These are phyloP conservation scores for Debaryomyces sp. DNA, from an alignment of 1,139 yeast species.

Conservation along the genomic window DNA sequence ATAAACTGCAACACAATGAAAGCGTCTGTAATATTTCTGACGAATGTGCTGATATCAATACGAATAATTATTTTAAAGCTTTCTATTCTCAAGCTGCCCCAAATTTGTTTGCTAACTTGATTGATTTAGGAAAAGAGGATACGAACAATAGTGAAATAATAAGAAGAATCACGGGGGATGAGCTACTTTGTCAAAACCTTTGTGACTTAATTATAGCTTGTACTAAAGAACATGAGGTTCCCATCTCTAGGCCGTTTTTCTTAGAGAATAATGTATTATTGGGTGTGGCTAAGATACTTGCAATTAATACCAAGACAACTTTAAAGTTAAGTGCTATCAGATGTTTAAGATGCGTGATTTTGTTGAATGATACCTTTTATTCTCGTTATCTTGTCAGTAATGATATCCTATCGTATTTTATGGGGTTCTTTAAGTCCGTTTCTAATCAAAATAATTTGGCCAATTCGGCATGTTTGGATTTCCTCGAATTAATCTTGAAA, in stretches of 20 bases:
- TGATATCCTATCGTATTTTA: conserved; percentile 53
- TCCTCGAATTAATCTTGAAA: conserved; percentile 56
- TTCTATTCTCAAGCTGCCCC: conserved; percentile 69
- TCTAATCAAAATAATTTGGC: conserved; percentile 62
- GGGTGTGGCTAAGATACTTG: conserved; percentile 53
- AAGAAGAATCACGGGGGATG: conserved; percentile 26
- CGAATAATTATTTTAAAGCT: conserved; percentile 55
- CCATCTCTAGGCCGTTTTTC: conserved; percentile 61
- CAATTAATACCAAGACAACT: conserved; percentile 43
- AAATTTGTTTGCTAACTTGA: conserved; percentile 54
- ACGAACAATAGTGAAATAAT: conserved; percentile 12
- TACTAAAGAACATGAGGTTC: conserved; percentile 60
- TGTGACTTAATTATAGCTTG: conserved; percentile 74
- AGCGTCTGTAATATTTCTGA: conserved; percentile 16
- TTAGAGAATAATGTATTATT: conserved; percentile 55
- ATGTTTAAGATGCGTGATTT: conserved; percentile 60
- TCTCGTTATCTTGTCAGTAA: conserved; percentile 58
- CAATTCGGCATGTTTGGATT: conserved; percentile 75
- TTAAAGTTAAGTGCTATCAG: conserved; percentile 67
- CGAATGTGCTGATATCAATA: conserved; percentile 42
- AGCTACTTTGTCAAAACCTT: conserved; percentile 59
- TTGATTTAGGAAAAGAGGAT: conserved; percentile 25
- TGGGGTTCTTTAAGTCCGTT: conserved; percentile 53
- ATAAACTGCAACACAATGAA: conserved; percentile 12
- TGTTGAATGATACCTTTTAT: conserved; percentile 63